Percentiles rank a stretch among this genome's conserved stretches.
Conservation (phyloP, 768 basidiomycete genomes). For the Podaxis sp. region DNA sequence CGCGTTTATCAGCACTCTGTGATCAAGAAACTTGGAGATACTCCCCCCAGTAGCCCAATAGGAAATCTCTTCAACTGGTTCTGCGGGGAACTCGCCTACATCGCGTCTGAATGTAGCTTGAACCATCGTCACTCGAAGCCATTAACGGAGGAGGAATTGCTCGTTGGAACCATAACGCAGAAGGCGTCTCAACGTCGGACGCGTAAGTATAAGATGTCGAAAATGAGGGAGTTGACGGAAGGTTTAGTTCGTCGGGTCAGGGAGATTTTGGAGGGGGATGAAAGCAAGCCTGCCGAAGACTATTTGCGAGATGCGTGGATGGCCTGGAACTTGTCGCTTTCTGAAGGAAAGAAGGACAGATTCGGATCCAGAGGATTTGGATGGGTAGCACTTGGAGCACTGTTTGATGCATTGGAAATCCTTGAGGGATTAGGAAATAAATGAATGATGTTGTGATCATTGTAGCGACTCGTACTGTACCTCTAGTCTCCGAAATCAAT, state of each 20-base stretch:
- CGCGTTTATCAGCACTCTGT: background rate
- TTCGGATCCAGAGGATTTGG: conserved; percentile 62
- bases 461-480: no score
- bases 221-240: conserved; percentile 52
- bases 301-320: conserved; percentile 49
- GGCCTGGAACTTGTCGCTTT: conserved; percentile 46
- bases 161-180: conserved; percentile 65
- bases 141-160: conserved; percentile 59
- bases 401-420: conserved; percentile 45
- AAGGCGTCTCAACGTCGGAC: conserved; percentile 54
- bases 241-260: conserved; percentile 47
- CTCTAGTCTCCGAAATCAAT: no score
- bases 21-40: background rate
- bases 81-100: conserved; percentile 39
- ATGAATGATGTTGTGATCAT: background rate
- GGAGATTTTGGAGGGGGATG: conserved; percentile 47
- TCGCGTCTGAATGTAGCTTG: conserved; percentile 46
- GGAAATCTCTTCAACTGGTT: conserved; percentile 37
- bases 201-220: conserved; percentile 50
- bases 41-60: conserved; percentile 17
- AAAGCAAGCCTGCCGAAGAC: conserved; percentile 31
- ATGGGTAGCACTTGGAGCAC: conserved; percentile 53
- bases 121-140: conserved; percentile 36
- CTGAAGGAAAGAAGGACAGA: conserved; percentile 23
- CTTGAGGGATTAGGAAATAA: background rate